phyloP scores from a whole-genome alignment of 225 moss, liverwort and hornwort species.

The Pleurozium schreberi region DNA sequence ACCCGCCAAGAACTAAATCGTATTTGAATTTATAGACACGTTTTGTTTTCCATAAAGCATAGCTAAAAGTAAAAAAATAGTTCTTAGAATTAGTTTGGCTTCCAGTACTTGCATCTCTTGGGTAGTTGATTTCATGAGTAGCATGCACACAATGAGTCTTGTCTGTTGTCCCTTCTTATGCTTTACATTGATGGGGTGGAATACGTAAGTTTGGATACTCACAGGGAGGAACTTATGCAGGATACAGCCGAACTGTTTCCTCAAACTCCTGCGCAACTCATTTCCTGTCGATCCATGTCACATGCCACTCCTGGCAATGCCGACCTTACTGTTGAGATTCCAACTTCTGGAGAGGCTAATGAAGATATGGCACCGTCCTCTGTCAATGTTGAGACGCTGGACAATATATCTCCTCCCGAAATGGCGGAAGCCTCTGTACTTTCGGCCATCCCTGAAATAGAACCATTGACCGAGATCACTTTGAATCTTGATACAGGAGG shows the following conservation, averaged over 20 bases:
- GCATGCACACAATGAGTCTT: neutral
- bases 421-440: neutral
- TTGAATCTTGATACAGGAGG: neutral
- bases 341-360: neutral
- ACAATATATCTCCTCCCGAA: neutral
- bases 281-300: neutral
- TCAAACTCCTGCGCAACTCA: neutral
- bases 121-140: neutral
- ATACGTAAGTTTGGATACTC: neutral
- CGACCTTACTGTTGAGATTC: neutral
- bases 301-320: neutral
- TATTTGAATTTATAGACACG: neutral
- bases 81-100: neutral
- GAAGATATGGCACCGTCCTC: neutral
- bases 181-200: neutral
- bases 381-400: neutral
- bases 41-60: neutral
- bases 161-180: neutral
- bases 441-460: neutral
- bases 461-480: neutral
- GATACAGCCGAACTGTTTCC: neutral
- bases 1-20: neutral
- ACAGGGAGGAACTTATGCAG: neutral
- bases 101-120: neutral
- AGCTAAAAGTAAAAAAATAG: neutral